Conservation (phyloP, 78 protist genomes). For the Pigoraptor vietnamica region DNA sequence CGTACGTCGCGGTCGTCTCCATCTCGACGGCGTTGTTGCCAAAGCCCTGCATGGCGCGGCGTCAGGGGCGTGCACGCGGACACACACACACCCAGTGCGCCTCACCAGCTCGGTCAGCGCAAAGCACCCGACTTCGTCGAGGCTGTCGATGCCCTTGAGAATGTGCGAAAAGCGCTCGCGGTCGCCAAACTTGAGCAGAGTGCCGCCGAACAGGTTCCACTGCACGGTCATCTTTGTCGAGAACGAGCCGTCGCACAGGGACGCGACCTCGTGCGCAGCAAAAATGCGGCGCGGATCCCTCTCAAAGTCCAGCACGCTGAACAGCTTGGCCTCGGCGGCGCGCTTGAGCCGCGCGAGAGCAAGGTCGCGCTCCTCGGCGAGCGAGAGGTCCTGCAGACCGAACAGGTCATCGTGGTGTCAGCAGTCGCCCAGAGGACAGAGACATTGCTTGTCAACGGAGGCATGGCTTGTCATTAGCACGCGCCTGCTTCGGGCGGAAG, state of each 20-base stretch:
- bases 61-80: neutral
- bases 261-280: neutral
- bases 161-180: neutral
- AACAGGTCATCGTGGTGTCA: too few relatives aligned
- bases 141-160: neutral
- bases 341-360: neutral
- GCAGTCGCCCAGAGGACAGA: neutral
- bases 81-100: neutral
- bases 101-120: neutral
- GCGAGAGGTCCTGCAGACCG: neutral
- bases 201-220: neutral
- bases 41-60: too few relatives aligned
- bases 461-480: neutral
- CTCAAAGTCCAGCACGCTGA: neutral
- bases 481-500: neutral
- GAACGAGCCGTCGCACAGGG: neutral
- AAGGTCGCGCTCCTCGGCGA: neutral
- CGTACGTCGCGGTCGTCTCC: conserved; percentile 44
- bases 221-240: neutral
- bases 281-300: neutral
- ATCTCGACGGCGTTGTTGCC: conserved; percentile 46
- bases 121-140: neutral
- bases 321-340: neutral
- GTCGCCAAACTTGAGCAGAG: neutral
- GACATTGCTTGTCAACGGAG: neutral